These are phyloP conservation scores for Wickerhamiella galacta DNA, from an alignment of 805 yeast species.

Conservation along the genomic window DNA sequence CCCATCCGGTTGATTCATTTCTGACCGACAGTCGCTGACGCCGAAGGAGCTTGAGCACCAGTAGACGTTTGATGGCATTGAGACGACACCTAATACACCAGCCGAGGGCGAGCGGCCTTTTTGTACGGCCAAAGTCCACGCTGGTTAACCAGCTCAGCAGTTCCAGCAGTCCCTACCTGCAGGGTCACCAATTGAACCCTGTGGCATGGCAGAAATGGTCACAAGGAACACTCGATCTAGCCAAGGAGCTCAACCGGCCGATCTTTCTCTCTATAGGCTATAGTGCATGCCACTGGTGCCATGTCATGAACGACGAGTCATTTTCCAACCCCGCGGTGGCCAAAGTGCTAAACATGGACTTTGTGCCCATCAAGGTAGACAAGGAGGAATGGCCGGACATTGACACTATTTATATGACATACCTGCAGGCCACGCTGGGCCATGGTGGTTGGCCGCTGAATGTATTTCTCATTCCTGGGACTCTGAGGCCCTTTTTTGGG, in stretches of 20 bases:
- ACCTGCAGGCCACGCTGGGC: constrained; percentile 23
- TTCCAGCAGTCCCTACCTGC: constrained; percentile 15
- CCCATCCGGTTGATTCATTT: no score
- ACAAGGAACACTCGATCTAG: constrained; percentile 18
- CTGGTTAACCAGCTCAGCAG: constrained; percentile 6
- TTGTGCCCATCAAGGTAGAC: constrained; percentile 24
- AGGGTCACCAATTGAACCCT: constrained; percentile 18
- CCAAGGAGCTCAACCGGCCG: constrained; percentile 20
- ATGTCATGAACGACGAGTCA: constrained; percentile 23
- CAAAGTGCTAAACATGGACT: constrained; percentile 17
- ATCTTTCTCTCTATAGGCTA: constrained; percentile 24
- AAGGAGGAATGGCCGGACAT: constrained; percentile 27
- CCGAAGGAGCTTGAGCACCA: no score
- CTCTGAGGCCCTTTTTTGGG: constrained; percentile 22
- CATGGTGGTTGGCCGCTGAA: constrained; percentile 28
- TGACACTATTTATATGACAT: constrained; percentile 25
- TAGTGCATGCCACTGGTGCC: constrained; percentile 26
- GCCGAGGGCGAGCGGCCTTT: no score
- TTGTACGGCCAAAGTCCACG: not conserved
- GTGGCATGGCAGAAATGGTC: constrained; percentile 26
- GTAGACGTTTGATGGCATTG: no score
- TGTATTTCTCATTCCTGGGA: constrained; percentile 23
- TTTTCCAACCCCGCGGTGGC: constrained; percentile 18
- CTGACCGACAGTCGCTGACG: no score
- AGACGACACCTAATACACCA: no score